Conservation (phyloP, 495 filamentous ascomycete species). For the Friedmanniomyces simplex region DNA sequence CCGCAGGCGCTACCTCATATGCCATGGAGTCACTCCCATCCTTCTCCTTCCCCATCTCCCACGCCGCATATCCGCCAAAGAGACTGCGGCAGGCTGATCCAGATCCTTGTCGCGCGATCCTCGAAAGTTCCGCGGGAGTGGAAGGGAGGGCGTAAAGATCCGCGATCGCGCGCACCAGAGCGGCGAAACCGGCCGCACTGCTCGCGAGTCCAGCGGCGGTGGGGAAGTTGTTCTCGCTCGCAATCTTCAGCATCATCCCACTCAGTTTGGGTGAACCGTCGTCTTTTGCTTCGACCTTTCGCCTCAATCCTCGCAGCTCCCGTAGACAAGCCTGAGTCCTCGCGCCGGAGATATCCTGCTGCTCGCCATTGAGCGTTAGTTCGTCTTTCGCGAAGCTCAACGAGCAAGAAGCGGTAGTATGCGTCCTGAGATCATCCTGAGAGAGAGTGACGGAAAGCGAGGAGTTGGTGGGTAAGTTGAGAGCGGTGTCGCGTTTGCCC, state of each 20-base stretch:
- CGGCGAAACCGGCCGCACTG: constrained; percentile 89
- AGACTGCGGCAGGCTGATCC: constrained; percentile 86
- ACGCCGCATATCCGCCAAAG: constrained; percentile 92
- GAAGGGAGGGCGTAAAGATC: constrained; percentile 77
- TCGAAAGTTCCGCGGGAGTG: constrained; percentile 65
- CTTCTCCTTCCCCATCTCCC: constrained; percentile 59
- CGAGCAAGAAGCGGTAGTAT: constrained; percentile 92
- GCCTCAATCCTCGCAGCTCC: constrained; percentile 66
- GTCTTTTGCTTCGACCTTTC: constrained; percentile 59
- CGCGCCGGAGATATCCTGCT: constrained; percentile 73
- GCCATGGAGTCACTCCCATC: constrained; percentile 81
- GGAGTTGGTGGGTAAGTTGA: constrained; percentile 95
- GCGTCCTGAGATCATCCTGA: constrained; percentile 83
- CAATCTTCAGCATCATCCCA: constrained; percentile 62
- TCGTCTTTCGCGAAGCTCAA: constrained; percentile 62
- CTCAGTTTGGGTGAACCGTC: constrained; percentile 67
- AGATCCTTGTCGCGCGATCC: constrained; percentile 89
- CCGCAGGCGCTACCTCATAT: constrained; percentile 74
- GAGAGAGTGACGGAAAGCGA: constrained; percentile 94
- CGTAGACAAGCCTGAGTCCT: constrained; percentile 86
- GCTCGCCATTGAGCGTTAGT: constrained; percentile 71
- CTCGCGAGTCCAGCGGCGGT: constrained; percentile 93
- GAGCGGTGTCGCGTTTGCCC: constrained; percentile 85
- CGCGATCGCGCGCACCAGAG: constrained; percentile 84
- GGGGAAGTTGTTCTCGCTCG: constrained; percentile 96